Conservation (phyloP, 2,329 filamentous ascomycete genomes). For the Aspergillus calidoustus region DNA sequence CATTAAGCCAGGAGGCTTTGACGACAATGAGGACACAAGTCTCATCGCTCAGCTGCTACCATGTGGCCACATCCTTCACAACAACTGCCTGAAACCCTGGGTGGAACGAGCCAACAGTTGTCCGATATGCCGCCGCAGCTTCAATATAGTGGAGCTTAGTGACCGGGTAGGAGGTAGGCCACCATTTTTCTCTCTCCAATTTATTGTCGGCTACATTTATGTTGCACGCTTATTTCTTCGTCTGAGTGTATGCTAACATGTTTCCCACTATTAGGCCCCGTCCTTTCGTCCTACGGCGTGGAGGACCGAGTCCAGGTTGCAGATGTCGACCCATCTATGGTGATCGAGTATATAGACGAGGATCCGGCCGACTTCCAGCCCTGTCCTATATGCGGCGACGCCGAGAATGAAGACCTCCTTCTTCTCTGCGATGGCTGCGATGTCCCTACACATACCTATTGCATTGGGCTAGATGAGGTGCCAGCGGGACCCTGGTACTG, state of each 20-base stretch:
- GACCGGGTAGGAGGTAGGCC: conserved; percentile 76
- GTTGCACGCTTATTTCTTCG: conserved; percentile 15
- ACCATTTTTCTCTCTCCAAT: conserved; percentile 14
- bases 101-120: conserved; percentile 96
- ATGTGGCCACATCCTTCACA: conserved; percentile 90
- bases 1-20: conserved; percentile 34
- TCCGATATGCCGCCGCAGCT: conserved; percentile 90
- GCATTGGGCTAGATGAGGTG: conserved; percentile 78
- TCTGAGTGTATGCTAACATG: conserved; percentile 1
- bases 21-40: conserved; percentile 45
- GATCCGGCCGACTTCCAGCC: conserved; percentile 67
- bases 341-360: conserved; percentile 71
- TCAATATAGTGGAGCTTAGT: conserved; percentile 87
- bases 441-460: conserved; percentile 88
- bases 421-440: conserved; percentile 93
- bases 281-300: conserved; percentile 62
- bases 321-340: conserved; percentile 75
- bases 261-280: conserved; percentile 50
- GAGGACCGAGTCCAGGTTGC: conserved; percentile 70
- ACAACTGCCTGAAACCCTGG: conserved; percentile 92
- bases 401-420: conserved; percentile 81
- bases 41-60: conserved; percentile 68
- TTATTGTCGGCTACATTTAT: background rate
- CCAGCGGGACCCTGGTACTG: conserved; percentile 88
- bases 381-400: conserved; percentile 81